Evolutionary conservation across 78 protist genomes (phyloP).

Genomic region (Dictyostelium discoideum): DNA sequence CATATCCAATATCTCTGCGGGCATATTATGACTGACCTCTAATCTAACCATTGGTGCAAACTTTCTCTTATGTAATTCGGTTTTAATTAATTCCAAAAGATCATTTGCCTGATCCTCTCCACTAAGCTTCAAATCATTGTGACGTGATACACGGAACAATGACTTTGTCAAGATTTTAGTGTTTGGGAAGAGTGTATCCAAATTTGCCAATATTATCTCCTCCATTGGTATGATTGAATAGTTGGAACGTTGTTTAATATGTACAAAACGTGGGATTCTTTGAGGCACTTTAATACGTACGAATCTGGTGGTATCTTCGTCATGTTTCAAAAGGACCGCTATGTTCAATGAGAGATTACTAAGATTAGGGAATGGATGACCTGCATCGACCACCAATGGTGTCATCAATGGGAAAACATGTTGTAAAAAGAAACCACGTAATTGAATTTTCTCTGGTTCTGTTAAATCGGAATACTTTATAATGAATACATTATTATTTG

Average conservation of each 20-base stretch:
- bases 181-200: conserved; percentile 65
- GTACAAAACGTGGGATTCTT: conserved; percentile 65
- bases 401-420: conserved; percentile 79
- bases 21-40: conserved; percentile 53
- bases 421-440: conserved; percentile 72
- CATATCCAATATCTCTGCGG: conserved; percentile 61
- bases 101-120: conserved; percentile 71
- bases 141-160: conserved; percentile 74
- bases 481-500: conserved; percentile 48
- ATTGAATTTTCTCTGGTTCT: conserved; percentile 37
- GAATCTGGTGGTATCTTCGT: conserved; percentile 48
- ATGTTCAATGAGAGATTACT: conserved; percentile 53
- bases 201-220: conserved; percentile 59
- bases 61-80: conserved; percentile 62
- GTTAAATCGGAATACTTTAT: conserved; percentile 15
- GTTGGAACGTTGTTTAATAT: conserved; percentile 55
- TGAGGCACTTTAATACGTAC: conserved; percentile 62
- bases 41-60: conserved; percentile 78
- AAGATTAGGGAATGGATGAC: conserved; percentile 80
- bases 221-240: conserved; percentile 60
- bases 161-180: conserved; percentile 29
- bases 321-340: conserved; percentile 42
- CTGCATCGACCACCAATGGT: conserved; percentile 78
- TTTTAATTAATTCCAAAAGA: conserved; percentile 60
- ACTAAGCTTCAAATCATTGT: conserved; percentile 37